Evolutionary conservation across 140 eudicot species (phyloP).

Genomic region (Stevia rebaudiana): DNA sequence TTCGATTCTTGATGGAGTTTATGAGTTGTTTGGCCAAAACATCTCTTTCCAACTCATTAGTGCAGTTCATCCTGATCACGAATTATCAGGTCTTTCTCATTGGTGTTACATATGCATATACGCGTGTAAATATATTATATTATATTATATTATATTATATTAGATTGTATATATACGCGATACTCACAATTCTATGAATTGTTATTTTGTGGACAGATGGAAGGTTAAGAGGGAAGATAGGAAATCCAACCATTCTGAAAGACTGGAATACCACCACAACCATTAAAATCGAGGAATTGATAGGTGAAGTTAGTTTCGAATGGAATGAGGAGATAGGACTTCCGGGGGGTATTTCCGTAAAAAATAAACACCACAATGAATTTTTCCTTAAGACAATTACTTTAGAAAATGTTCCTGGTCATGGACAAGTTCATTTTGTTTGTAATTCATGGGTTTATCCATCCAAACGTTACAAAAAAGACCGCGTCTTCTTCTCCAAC

Average conservation of each 20-base stretch:
- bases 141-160: background rate
- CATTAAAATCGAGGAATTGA: constrained; percentile 24
- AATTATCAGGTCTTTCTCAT: background rate
- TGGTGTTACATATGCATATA: background rate
- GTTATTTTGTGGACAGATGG: constrained; percentile 12
- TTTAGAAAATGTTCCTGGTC: constrained; percentile 38
- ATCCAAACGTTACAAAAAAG: constrained; percentile 23
- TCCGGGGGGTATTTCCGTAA: constrained; percentile 41
- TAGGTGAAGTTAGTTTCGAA: constrained; percentile 30
- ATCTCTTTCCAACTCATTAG: constrained; percentile 59
- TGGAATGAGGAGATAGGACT: constrained; percentile 41
- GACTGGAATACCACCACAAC: constrained; percentile 26
- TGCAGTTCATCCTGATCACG: constrained; percentile 20
- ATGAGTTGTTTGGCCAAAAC: constrained; percentile 37
- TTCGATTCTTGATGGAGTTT: constrained; percentile 39
- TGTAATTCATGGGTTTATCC: constrained; percentile 74
- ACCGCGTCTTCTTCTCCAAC: constrained; percentile 55
- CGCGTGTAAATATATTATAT: background rate
- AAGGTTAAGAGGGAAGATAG: constrained; percentile 36
- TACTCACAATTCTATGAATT: background rate
- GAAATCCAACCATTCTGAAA: constrained; percentile 44
- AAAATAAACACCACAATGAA: constrained; percentile 39
- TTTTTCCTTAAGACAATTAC: constrained; percentile 41
- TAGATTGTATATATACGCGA: background rate
- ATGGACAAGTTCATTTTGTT: constrained; percentile 42